Evolutionary conservation across 176 grass and related monocot species (phyloP).

Genomic region (Oryza australiensis): DNA sequence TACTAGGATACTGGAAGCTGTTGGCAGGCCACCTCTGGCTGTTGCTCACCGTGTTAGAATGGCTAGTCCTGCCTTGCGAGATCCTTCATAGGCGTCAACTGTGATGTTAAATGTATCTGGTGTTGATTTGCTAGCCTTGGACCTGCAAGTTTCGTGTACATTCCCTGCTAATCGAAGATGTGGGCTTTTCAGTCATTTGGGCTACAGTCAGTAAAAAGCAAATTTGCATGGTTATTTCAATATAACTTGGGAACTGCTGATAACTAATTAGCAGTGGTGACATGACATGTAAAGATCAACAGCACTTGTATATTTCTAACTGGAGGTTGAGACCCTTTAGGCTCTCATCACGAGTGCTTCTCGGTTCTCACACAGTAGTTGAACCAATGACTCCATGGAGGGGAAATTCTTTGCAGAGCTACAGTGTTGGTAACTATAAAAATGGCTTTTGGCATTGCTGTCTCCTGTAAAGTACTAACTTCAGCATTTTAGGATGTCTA

Average conservation of each 20-base stretch:
- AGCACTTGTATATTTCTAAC: constrained; percentile 46
- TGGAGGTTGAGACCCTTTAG: constrained; percentile 34
- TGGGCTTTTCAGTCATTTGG: constrained; percentile 50
- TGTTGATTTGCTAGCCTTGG: constrained; percentile 21
- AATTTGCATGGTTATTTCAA: constrained; percentile 48
- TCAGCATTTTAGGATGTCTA: constrained; percentile 52
- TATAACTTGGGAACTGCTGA: constrained; percentile 44
- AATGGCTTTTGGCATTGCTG: constrained; percentile 38
- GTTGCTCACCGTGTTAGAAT: constrained; percentile 56
- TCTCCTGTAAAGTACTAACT: constrained; percentile 78
- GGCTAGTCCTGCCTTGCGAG: constrained; percentile 52
- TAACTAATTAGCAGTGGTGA: constrained; percentile 30
- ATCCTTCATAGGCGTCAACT: constrained; percentile 47
- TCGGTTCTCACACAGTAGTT: constrained; percentile 26
- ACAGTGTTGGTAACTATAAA: constrained; percentile 28
- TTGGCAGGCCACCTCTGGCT: constrained; percentile 64
- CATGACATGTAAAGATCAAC: constrained; percentile 50
- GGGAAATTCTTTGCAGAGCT: constrained; percentile 33
- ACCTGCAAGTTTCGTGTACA: constrained; percentile 43
- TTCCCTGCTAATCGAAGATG: constrained; percentile 57
- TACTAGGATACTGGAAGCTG: constrained; percentile 94
- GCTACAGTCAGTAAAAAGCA: constrained; percentile 42
- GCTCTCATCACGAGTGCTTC: constrained; percentile 33
- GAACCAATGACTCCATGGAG: constrained; percentile 21
- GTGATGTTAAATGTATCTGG: constrained; percentile 20